Conservation (phyloP, 345 rosid genomes). For the Camelina hispida region DNA sequence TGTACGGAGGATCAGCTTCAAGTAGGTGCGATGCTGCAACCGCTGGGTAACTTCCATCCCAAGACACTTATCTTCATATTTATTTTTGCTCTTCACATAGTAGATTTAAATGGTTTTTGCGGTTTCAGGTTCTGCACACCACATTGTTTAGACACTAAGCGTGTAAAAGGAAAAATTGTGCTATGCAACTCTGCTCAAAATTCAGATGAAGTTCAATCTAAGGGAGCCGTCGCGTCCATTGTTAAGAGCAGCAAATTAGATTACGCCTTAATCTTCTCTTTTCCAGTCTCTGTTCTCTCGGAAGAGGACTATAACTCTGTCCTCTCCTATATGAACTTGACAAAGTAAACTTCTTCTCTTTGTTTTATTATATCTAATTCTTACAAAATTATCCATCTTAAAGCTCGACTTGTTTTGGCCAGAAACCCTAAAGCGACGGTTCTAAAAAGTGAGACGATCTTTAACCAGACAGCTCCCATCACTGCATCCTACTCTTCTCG, state of each 20-base stretch:
- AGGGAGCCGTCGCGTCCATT: constrained; percentile 44
- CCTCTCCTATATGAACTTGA: constrained; percentile 36
- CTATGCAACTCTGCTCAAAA: constrained; percentile 23
- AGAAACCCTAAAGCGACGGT: constrained; percentile 37
- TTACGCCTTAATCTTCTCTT: constrained; percentile 24
- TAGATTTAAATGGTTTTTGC: neutral
- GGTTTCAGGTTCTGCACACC: constrained; percentile 38
- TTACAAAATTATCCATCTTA: neutral
- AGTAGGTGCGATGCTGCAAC: constrained; percentile 15
- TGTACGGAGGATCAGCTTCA: constrained; percentile 34
- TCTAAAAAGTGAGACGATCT: constrained; percentile 40
- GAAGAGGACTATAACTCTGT: neutral
- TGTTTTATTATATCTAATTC: neutral
- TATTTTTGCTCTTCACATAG: neutral
- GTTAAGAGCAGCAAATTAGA: neutral
- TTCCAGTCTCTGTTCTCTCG: constrained; percentile 35
- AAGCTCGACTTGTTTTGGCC: neutral
- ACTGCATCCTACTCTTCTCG: constrained; percentile 54
- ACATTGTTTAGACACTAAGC: constrained; percentile 37
- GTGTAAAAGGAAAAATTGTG: constrained; percentile 52
- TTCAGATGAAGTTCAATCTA: constrained; percentile 1
- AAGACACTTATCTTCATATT: neutral
- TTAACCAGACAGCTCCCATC: constrained; percentile 39
- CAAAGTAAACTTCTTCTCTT: constrained; percentile 37
- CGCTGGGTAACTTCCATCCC: constrained; percentile 22